Conservation (phyloP, 2,329 filamentous ascomycete species). For the Colletotrichum sp. region DNA sequence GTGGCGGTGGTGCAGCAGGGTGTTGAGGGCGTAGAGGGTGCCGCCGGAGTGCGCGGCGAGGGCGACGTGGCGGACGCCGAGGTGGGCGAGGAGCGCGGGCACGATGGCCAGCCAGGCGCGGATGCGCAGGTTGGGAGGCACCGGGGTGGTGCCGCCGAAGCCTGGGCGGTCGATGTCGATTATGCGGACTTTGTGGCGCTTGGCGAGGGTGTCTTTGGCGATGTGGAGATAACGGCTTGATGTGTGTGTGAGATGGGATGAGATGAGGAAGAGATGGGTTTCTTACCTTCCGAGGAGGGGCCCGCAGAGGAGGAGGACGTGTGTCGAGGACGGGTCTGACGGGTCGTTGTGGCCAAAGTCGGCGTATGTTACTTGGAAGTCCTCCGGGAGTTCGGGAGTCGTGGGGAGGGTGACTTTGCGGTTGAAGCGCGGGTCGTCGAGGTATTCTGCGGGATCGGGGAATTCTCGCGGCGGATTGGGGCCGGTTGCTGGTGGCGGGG, state of each 20-base stretch:
- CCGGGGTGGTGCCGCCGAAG: conserved; percentile 35
- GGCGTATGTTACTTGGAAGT: conserved; percentile 27
- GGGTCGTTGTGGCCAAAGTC: conserved; percentile 36
- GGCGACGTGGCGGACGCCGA: conserved; percentile 32
- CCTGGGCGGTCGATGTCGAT: conserved; percentile 38
- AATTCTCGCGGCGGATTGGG: background rate
- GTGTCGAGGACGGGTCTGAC: conserved; percentile 25
- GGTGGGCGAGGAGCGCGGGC: conserved; percentile 34
- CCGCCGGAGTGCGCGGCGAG: conserved; percentile 34
- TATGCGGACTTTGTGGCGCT: conserved; percentile 34
- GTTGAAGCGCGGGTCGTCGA: conserved; percentile 30
- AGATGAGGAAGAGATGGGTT: background rate
- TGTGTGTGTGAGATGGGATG: background rate
- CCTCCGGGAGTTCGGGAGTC: conserved; percentile 18
- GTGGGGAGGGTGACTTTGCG: conserved; percentile 28
- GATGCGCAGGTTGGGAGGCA: conserved; percentile 22
- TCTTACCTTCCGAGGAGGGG: conserved; percentile 26
- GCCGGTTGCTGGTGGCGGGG: background rate
- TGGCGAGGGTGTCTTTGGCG: conserved; percentile 36
- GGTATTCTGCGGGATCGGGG: conserved; percentile 5
- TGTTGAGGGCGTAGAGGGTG: conserved; percentile 33
- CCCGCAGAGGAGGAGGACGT: conserved; percentile 32
- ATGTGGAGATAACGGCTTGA: conserved; percentile 25
- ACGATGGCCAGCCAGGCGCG: conserved; percentile 33
- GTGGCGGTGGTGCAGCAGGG: conserved; percentile 31